Percentiles rank a stretch among this genome's conserved stretches.
Evolutionary conservation across 2,329 filamentous ascomycete genomes (phyloP).

Genomic region (Fusarium burgessii): DNA sequence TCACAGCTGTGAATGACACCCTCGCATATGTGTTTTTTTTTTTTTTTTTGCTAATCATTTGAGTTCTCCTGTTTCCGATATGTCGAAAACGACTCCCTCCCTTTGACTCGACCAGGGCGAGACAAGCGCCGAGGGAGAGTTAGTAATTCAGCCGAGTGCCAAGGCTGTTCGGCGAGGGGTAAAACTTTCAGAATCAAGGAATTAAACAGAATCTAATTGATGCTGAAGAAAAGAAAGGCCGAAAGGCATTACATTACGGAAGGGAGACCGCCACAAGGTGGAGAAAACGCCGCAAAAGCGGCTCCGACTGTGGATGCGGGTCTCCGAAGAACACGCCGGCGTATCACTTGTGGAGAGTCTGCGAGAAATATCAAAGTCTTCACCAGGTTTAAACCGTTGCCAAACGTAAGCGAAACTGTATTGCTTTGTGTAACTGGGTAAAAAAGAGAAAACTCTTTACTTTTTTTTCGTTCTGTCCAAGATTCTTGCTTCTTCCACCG

Average conservation of each 20-base stretch:
- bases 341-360: conserved; percentile 12
- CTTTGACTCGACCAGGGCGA: conserved; percentile 14
- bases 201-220: background rate
- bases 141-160: conserved; percentile 17
- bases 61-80: conserved; percentile 22
- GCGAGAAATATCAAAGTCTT: conserved; percentile 14
- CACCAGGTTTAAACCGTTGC: background rate
- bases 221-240: conserved; percentile 6
- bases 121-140: conserved; percentile 15
- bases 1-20: conserved; percentile 13
- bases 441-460: conserved; percentile 6
- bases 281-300: conserved; percentile 26
- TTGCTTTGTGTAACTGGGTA: background rate
- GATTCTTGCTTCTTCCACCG: conserved; percentile 30
- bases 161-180: conserved; percentile 17
- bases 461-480: background rate
- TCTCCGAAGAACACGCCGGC: conserved; percentile 13
- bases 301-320: conserved; percentile 27
- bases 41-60: background rate
- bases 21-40: conserved; percentile 8
- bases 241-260: conserved; percentile 10
- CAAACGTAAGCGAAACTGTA: conserved; percentile 11
- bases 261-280: conserved; percentile 18
- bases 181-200: background rate
- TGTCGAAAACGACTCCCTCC: conserved; percentile 22